Base-by-base conservation (phyloP, 1,284 basidiomycete species). In the Sporisorium graminicola region DNA sequence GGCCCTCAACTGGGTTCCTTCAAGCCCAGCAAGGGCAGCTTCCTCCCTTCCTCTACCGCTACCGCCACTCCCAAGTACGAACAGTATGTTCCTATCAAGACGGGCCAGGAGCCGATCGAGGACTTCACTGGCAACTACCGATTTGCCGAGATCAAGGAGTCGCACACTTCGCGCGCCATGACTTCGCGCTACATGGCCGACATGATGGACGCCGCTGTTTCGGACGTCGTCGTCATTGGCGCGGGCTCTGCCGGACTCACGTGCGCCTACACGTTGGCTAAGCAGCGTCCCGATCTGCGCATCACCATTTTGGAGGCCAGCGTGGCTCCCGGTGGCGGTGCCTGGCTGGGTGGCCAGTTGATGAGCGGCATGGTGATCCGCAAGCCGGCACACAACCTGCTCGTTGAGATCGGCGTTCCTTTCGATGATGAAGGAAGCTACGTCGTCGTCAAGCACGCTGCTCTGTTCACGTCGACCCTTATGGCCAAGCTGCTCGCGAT, bases 341-440 rank as follows among this genome's bases (percentile, higher is more conserved):
- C 80, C 5, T 83, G 82, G 82, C 68, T 82, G 44, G 80, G 92
- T 40, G 93, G 92, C 1, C 92, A 94, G 86, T 87, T 94, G 57
- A 93, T 94, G 92, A 90, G 90, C 2, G 90, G 92, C 0, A 94
- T 94, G 92, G 92, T 94, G 52, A 90, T 94, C 61, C 90, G 92
- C 70, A 94, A 94, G 87, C 93, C 83, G 0, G 92, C 92, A 0
- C 90, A 94, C 83, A 87, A 88, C 58, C 92, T 94, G 88, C 88
- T 94, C 52, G 86, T 87, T 24, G 91, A 93, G 85, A 84, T 94
- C 54, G 92, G 90, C 29, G 90, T 94, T 20, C 90, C 91, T 0
- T 94, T 91, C 84, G 92, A 94, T 74, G 93, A 94, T 85, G 92
- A 94, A 85, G 93, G 92, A 54, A 77, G 89, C 40, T 93, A 83